Base-by-base conservation (phyloP, 2,329 filamentous ascomycete genomes). In the Hirsutella minnesotensis region DNA sequence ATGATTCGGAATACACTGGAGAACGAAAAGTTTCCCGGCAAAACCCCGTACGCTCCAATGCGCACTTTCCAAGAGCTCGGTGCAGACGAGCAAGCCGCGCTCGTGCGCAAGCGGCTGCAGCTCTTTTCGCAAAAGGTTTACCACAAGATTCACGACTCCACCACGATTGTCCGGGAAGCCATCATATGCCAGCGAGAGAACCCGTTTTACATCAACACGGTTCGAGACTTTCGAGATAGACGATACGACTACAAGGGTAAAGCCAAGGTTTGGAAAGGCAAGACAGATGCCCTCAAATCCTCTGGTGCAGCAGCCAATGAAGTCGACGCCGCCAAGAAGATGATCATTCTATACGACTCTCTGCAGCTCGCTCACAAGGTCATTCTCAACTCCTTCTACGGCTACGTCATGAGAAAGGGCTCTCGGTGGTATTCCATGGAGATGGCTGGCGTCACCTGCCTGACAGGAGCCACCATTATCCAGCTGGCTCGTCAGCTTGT, bases 341-440 rank as follows among this genome's bases (percentile, higher is more conserved):
- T 98, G 94, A 92, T 95, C 44, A 74, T 96, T 39, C 67, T 98
- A 4, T 98, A 86, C 59, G 92, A 98, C 60, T 98, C 92, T 0
- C 70, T 98, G 45, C 94, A 98, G 61, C 71, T 98, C 54, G 92
- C 92, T 0, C 92, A 98, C 70, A 98, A 98, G 62, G 92, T 98
- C 67, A 98, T 98, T 72, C 63, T 98, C 43, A 98, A 98, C 69
- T 95, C 88, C 44, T 98, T 98, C 69, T 98, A 98, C 53, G 92
- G 92, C 49, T 98, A 98, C 59, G 92, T 96, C 60, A 98, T 98
- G 92, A 77, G 92, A 67, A 98, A 98, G 61, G 92, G 92, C 29
- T 98, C 92, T 31, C 80, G 92, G 43, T 98, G 92, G 92, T 98
- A 98, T 60, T 98, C 92, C 16, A 82, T 98, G 76, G 92, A 98